Evolutionary conservation across 306 rosid genomes (phyloP), one percentile per base, ranked within the genome.

Genomic region (Sesbania bispinosa): DNA sequence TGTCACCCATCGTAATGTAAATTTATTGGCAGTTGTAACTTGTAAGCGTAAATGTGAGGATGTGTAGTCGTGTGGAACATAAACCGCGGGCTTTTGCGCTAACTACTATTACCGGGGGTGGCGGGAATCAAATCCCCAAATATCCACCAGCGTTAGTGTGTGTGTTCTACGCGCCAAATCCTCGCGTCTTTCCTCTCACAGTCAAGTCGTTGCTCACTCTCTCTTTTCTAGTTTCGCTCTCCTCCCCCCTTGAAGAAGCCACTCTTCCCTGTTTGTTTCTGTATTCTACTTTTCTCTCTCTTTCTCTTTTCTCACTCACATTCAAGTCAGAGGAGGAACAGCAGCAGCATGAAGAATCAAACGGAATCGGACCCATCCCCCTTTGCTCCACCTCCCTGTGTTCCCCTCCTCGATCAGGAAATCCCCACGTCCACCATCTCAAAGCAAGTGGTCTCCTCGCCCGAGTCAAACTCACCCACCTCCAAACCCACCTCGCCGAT

Each of bases 391-490:
- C 36, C 83, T 83, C 0, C 0, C 30, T 88, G 5, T 13, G 64
- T 3, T 75, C 88, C 88, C 3, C 86, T 93, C 5, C 66, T 81
- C 1, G 71, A 81, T 5, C 71, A 80, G 0, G 48, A 78, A 47
- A 87, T 93, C 80, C 86, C 94, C 0, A 60, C 42, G 77, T 88
- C 11, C 81, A 67, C 1, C 81, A 62, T 79, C 87, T 94, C 77
- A 90, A 81, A 57, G 87, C 4, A 94, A 94, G 52, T 94, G 98
- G 98, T 79, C 87, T 35, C 74, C 74, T 86, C 7, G 77, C 80
- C 74, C 58, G 75, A 38, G 54, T 80, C 79, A 90, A 91, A 64
- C 91, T 94, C 78, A 74, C 76, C 50, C 75, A 79, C 5, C 94
- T 94, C 67, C 84, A 83, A 21, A 59, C 90, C 13, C 98, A 90